Percentiles rank a stretch among this genome's conserved stretches.
Conservation (phyloP, 202 grass and related monocot genomes). For the Digitaria exilis region DNA sequence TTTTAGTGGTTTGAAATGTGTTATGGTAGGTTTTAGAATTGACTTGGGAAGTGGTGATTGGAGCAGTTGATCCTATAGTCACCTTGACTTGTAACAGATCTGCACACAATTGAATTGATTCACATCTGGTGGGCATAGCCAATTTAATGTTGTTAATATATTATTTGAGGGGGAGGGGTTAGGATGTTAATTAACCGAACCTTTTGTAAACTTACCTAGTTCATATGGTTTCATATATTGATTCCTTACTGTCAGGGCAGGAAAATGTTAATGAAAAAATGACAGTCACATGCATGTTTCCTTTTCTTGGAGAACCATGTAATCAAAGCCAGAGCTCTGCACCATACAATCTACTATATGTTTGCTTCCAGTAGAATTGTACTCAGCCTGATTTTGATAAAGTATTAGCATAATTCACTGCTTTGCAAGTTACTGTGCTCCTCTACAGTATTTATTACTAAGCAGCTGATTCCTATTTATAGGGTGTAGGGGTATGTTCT, state of each 20-base stretch:
- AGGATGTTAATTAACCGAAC: background rate
- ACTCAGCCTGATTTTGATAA: background rate
- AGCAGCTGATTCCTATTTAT: background rate
- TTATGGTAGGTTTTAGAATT: background rate
- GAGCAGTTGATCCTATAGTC: background rate
- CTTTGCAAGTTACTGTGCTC: background rate
- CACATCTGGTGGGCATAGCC: background rate
- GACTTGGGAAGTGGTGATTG: background rate
- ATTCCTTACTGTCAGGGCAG: background rate
- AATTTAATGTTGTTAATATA: background rate
- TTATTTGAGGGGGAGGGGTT: background rate
- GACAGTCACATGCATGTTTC: background rate
- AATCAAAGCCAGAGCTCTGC: background rate
- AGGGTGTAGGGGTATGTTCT: constrained; percentile 1
- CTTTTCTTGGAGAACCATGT: background rate
- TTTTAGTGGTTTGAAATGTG: background rate
- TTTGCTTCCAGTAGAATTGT: constrained; percentile 2
- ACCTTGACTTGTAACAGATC: background rate
- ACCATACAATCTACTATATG: background rate
- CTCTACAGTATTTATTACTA: background rate
- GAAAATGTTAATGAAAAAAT: background rate
- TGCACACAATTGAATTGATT: constrained; percentile 20
- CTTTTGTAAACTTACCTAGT: background rate
- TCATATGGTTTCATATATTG: background rate
- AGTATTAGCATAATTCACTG: background rate